phyloP scores from a whole-genome alignment of 2,329 filamentous ascomycete species.

The Alternaria infectoria region DNA sequence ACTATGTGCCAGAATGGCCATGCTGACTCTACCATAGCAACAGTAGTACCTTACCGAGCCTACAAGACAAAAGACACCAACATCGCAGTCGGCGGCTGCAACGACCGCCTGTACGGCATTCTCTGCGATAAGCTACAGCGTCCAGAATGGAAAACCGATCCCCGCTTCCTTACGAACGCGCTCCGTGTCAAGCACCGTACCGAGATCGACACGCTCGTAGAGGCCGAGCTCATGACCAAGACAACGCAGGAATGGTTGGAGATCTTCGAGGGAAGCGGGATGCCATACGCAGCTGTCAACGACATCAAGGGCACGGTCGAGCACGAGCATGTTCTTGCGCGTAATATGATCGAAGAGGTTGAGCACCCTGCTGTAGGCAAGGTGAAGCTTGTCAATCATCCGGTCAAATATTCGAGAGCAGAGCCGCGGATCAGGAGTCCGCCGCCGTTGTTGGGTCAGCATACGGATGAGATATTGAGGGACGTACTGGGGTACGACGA shows the following conservation, averaged over 20 bases:
- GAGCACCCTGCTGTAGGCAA: conserved; percentile 82
- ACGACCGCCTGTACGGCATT: conserved; percentile 66
- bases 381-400: conserved; percentile 88
- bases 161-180: conserved; percentile 64
- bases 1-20: neutral
- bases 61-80: conserved; percentile 70
- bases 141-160: conserved; percentile 64
- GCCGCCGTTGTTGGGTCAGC: conserved; percentile 75
- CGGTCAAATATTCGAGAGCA: conserved; percentile 89
- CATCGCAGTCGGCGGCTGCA: conserved; percentile 67
- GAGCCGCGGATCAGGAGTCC: conserved; percentile 75
- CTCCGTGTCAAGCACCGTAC: conserved; percentile 70
- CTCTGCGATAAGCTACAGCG: conserved; percentile 63
- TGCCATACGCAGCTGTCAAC: conserved; percentile 94
- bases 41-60: conserved; percentile 91
- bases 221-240: conserved; percentile 72
- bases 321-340: conserved; percentile 77
- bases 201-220: conserved; percentile 80
- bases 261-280: conserved; percentile 83
- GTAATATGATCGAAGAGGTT: conserved; percentile 87
- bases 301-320: conserved; percentile 84
- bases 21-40: conserved; percentile 58
- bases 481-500: conserved; percentile 37
- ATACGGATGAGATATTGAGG: conserved; percentile 43
- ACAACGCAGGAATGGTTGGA: conserved; percentile 89